Conservation (phyloP, 495 filamentous ascomycete species). For the Cercophora newfieldiana region DNA sequence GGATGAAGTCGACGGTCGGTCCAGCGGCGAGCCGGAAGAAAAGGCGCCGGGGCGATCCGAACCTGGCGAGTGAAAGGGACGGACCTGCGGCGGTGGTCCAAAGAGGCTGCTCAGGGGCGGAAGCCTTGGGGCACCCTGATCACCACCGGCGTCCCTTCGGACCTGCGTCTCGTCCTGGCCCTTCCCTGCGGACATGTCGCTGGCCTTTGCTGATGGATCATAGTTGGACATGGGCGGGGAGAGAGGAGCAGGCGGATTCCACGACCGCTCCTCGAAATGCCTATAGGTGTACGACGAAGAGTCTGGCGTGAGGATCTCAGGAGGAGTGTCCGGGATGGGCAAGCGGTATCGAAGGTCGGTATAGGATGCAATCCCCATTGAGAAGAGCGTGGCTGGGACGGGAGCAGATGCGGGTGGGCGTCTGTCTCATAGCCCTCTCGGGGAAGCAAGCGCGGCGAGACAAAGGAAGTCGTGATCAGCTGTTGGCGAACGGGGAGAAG, state of each 20-base stretch:
- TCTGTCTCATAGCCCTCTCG: slow-evolving; percentile 25
- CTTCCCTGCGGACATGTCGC: slow-evolving; percentile 43
- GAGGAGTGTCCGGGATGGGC: slow-evolving; percentile 45
- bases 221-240: slow-evolving; percentile 56
- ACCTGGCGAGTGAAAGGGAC: slow-evolving; percentile 44
- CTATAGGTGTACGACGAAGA: slow-evolving; percentile 39
- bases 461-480: not conserved
- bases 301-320: slow-evolving; percentile 45
- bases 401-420: slow-evolving; percentile 19
- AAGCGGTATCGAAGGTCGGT: slow-evolving; percentile 47
- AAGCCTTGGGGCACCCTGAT: slow-evolving; percentile 39
- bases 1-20: slow-evolving; percentile 46
- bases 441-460: slow-evolving; percentile 9
- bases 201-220: slow-evolving; percentile 45
- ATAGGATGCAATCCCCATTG: slow-evolving; percentile 51
- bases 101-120: slow-evolving; percentile 57
- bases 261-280: slow-evolving; percentile 43
- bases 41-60: slow-evolving; percentile 46
- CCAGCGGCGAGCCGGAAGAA: slow-evolving; percentile 43
- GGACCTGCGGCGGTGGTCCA: slow-evolving; percentile 41
- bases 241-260: slow-evolving; percentile 36
- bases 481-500: slow-evolving; percentile 10
- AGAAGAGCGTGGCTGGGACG: slow-evolving; percentile 31
- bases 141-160: slow-evolving; percentile 34
- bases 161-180: slow-evolving; percentile 33